Percentiles rank a stretch among this genome's conserved stretches.
Conservation (phyloP, 2,329 filamentous ascomycete genomes). For the Colletotrichum melonis region DNA sequence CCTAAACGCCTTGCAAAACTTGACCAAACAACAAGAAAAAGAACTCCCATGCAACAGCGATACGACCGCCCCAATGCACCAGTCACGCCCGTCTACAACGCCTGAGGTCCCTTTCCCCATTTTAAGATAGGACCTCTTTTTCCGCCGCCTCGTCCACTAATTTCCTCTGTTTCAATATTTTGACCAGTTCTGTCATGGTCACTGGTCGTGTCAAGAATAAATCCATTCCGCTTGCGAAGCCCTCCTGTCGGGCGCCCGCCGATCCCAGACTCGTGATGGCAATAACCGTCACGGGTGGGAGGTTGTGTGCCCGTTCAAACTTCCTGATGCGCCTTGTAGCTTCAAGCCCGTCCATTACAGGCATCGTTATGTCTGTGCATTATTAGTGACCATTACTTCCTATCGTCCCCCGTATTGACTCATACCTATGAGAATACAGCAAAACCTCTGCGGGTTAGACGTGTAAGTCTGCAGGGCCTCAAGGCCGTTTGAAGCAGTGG, state of each 20-base stretch:
- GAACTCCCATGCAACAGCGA: not conserved
- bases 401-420: not conserved
- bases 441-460: conserved; percentile 22
- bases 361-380: conserved; percentile 57
- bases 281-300: conserved; percentile 54
- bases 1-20: conserved; percentile 28
- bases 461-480: conserved; percentile 50
- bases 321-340: conserved; percentile 53
- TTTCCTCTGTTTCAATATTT: conserved; percentile 29
- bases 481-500: conserved; percentile 54
- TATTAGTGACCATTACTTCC: not conserved
- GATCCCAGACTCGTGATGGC: conserved; percentile 58
- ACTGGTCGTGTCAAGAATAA: conserved; percentile 60
- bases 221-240: conserved; percentile 57
- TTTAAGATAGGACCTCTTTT: conserved; percentile 1
- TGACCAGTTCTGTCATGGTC: conserved; percentile 45
- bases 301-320: conserved; percentile 51
- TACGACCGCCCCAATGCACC: not conserved
- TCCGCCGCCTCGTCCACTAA: conserved; percentile 23
- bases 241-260: conserved; percentile 55
- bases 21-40: not conserved
- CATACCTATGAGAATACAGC: conserved; percentile 37
- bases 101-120: not conserved
- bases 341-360: conserved; percentile 55
- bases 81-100: not conserved